phyloP scores from a whole-genome alignment of 2,329 filamentous ascomycete species.

The Beauveria brongniartii region DNA sequence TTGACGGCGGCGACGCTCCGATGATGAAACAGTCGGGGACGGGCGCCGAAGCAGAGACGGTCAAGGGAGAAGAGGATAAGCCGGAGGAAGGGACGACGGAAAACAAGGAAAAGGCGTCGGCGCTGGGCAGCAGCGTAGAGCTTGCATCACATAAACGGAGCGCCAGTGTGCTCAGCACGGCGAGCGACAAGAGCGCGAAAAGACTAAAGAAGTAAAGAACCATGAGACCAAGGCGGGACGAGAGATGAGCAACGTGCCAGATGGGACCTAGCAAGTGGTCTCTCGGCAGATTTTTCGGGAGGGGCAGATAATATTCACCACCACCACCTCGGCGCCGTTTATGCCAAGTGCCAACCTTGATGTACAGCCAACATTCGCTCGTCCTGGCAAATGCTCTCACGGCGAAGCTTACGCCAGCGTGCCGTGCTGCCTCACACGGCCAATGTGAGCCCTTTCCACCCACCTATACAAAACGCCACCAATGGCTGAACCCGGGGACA shows the following conservation, averaged over 20 bases:
- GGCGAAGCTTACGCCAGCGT: too few species aligned
- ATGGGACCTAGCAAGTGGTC: neutral
- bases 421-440: too few species aligned
- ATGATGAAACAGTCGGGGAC: conserved; percentile 11
- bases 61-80: conserved; percentile 11
- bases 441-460: too few species aligned
- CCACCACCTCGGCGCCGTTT: too few species aligned
- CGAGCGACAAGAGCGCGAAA: conserved; percentile 56
- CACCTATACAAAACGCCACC: too few species aligned
- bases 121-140: conserved; percentile 33
- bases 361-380: too few species aligned
- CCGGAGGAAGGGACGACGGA: neutral
- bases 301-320: too few species aligned
- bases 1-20: neutral
- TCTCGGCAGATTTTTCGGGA: neutral
- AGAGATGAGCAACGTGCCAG: neutral
- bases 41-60: neutral
- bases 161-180: conserved; percentile 68
- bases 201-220: conserved; percentile 43
- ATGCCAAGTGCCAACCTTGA: too few species aligned
- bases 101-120: conserved; percentile 21
- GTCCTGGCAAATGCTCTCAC: too few species aligned
- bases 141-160: conserved; percentile 61
- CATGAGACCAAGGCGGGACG: neutral
- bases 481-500: too few species aligned